phyloP scores from a whole-genome alignment of 1,284 basidiomycete genomes.

The Somion occarium region DNA sequence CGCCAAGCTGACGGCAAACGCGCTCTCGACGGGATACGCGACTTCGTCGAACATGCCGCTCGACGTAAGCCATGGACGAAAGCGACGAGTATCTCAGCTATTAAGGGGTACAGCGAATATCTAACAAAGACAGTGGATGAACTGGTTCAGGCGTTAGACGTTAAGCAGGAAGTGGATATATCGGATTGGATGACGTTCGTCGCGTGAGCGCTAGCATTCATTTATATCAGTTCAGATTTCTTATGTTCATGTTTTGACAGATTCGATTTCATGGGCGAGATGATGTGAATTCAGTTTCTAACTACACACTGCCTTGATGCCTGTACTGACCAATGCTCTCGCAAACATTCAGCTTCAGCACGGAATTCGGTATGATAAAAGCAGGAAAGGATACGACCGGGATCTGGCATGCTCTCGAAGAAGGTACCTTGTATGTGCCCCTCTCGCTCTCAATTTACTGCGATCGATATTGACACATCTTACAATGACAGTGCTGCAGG shows the following conservation, averaged over 20 bases:
- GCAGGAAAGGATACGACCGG: constrained; percentile 2
- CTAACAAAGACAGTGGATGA: not conserved
- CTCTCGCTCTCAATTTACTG: not conserved
- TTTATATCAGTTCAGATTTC: not conserved
- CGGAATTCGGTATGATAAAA: constrained; percentile 6
- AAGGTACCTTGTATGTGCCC: constrained; percentile 6
- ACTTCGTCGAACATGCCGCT: constrained; percentile 7
- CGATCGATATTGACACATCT: not conserved
- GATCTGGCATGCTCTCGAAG: constrained; percentile 2
- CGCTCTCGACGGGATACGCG: constrained; percentile 9
- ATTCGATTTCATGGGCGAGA: constrained; percentile 12
- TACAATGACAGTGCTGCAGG: not conserved
- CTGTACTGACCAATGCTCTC: too few species aligned
- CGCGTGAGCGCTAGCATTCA: constrained; percentile 7
- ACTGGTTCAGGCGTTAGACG: not conserved
- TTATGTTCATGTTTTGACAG: constrained; percentile 1
- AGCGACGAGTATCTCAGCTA: constrained; percentile 8
- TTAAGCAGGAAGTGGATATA: constrained; percentile 8
- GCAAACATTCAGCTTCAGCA: constrained; percentile 3
- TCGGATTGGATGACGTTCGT: constrained; percentile 8
- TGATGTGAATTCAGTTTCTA: constrained; percentile 12
- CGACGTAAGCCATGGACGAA: constrained; percentile 14
- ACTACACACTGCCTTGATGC: not conserved
- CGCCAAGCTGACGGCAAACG: not conserved
- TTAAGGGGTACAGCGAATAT: constrained; percentile 8